Conservation (phyloP, 2,329 filamentous ascomycete species). For the Teratosphaeria zuluensis region DNA sequence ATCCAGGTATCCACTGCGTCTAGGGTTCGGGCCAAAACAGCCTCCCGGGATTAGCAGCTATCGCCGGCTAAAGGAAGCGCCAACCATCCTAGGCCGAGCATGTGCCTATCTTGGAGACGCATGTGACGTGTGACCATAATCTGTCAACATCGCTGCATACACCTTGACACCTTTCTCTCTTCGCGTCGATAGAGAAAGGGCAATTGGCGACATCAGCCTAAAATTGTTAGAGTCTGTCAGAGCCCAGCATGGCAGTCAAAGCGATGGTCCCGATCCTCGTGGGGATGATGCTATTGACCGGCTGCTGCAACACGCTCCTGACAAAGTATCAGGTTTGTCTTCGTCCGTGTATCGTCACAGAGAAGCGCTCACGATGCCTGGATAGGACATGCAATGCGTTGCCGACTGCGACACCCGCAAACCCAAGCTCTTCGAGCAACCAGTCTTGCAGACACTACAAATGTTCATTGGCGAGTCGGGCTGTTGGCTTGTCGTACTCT, state of each 20-base stretch:
- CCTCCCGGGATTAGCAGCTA: not conserved
- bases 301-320: constrained; percentile 91
- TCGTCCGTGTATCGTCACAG: constrained; percentile 4
- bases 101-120: not conserved
- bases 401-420: constrained; percentile 69
- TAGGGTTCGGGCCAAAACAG: not conserved
- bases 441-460: constrained; percentile 87
- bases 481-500: constrained; percentile 82
- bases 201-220: not conserved
- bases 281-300: constrained; percentile 91
- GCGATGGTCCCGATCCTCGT: constrained; percentile 70
- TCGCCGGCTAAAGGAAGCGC: not conserved
- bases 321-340: constrained; percentile 80
- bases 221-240: not conserved
- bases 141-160: not conserved
- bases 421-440: constrained; percentile 76
- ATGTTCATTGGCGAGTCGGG: constrained; percentile 98
- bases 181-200: not conserved
- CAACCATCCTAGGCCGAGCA: not conserved
- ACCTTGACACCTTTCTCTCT: not conserved
- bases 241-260: not conserved
- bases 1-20: too few species aligned
- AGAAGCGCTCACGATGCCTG: constrained; percentile 6
- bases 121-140: not conserved
- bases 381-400: constrained; percentile 90